Evolutionary conservation across 768 basidiomycete genomes (phyloP).

Genomic region (Psilocybe cyanescens): DNA sequence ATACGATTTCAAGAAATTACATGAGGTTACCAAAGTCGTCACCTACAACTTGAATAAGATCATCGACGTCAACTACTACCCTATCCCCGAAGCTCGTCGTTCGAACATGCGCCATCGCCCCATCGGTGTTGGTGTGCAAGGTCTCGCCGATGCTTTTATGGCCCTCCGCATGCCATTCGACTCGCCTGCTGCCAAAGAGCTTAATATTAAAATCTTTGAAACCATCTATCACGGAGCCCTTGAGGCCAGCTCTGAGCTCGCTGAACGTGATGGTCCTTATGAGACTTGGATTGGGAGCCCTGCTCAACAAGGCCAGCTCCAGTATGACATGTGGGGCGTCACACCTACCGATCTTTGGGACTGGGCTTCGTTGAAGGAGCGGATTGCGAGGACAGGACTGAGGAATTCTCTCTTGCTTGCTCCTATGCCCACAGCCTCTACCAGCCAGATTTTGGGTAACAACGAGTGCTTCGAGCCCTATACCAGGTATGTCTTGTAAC

Average conservation of each 20-base stretch:
- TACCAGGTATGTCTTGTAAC: conserved; percentile 64
- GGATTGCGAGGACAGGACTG: conserved; percentile 80
- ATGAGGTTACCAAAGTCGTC: conserved; percentile 93
- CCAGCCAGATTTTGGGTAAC: conserved; percentile 96
- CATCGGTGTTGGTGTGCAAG: conserved; percentile 96
- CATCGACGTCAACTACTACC: conserved; percentile 96
- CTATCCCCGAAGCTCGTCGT: conserved; percentile 85
- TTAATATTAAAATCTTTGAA: conserved; percentile 97
- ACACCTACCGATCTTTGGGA: conserved; percentile 93
- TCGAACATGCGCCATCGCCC: conserved; percentile 98
- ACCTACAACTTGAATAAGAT: conserved; percentile 91
- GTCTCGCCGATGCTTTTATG: conserved; percentile 98
- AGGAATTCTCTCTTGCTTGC: conserved; percentile 90
- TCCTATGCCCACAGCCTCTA: conserved; percentile 99
- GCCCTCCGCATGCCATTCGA: conserved; percentile 96
- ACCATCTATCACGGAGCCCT: conserved; percentile 97
- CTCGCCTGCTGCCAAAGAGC: conserved; percentile 78
- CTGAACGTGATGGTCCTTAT: conserved; percentile 79
- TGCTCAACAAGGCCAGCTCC: conserved; percentile 84
- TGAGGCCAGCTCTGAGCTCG: conserved; percentile 90
- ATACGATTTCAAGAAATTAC: conserved; percentile 95
- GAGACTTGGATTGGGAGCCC: conserved; percentile 92
- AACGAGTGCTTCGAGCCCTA: conserved; percentile 99
- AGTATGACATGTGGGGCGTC: conserved; percentile 95
- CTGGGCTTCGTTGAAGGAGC: conserved; percentile 86